Conservation (phyloP, 176 grass and related monocot genomes). For the Cenchrus fungigraminus region DNA sequence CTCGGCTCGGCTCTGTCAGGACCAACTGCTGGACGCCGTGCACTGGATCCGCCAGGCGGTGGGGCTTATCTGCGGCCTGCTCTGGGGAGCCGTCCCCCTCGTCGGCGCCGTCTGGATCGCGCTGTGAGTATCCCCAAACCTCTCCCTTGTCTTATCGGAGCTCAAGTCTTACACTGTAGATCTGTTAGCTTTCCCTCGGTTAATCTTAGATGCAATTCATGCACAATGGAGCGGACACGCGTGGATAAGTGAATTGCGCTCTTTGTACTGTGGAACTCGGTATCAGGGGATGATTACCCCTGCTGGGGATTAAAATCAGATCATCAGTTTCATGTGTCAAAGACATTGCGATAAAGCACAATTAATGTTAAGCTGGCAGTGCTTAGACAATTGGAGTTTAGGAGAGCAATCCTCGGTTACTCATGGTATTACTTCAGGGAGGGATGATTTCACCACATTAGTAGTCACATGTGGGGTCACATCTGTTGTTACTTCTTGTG, state of each 20-base stretch:
- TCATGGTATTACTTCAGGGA: neutral
- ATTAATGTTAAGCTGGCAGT: neutral
- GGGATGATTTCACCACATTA: neutral
- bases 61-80: slow-evolving; percentile 75
- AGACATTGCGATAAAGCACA: neutral
- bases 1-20: slow-evolving; percentile 41
- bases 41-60: slow-evolving; percentile 96
- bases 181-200: neutral
- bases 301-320: neutral
- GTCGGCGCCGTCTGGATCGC: slow-evolving; percentile 89
- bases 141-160: neutral
- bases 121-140: slow-evolving; percentile 49
- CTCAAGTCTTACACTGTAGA: neutral
- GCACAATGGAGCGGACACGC: neutral
- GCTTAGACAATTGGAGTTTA: neutral
- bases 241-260: neutral
- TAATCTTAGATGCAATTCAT: neutral
- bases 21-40: slow-evolving; percentile 82
- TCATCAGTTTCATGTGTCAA: neutral
- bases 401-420: neutral
- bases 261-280: neutral
- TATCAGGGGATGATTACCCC: neutral
- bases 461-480: neutral
- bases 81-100: slow-evolving; percentile 89
- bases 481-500: neutral